Evolutionary conservation across 208 protist species (phyloP).

Genomic region (Crithidia mellificae): DNA sequence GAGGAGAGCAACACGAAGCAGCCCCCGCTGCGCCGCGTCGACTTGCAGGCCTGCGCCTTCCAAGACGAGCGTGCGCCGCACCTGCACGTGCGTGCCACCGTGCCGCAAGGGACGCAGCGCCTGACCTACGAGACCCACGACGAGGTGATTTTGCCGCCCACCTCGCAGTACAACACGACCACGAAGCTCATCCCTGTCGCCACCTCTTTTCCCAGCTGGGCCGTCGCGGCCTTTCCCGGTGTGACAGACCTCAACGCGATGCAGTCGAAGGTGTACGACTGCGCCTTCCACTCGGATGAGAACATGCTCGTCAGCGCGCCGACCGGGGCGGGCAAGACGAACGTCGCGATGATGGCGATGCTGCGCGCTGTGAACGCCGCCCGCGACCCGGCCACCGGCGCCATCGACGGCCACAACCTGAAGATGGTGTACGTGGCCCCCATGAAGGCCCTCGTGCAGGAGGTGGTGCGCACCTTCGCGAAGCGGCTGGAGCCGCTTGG

Average conservation of each 20-base stretch:
- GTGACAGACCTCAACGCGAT: constrained; percentile 95
- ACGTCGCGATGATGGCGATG: constrained; percentile 99
- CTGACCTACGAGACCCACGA: constrained; percentile 85
- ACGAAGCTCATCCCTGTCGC: constrained; percentile 34
- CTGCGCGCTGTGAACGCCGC: constrained; percentile 87
- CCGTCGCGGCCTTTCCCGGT: constrained; percentile 55
- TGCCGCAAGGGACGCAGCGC: constrained; percentile 71
- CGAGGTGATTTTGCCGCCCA: constrained; percentile 82
- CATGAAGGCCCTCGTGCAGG: constrained; percentile 99
- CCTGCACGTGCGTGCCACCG: constrained; percentile 60
- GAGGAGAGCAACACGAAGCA: constrained; percentile 32
- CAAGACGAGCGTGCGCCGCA: constrained; percentile 83
- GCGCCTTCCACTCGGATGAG: constrained; percentile 92
- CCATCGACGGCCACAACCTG: constrained; percentile 54
- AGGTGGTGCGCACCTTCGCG: constrained; percentile 98
- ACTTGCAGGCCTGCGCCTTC: constrained; percentile 77
- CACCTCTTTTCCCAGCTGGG: constrained; percentile 70
- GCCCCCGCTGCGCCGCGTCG: constrained; percentile 62
- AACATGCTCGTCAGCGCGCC: constrained; percentile 99
- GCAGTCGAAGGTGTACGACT: constrained; percentile 95
- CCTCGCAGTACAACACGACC: constrained; percentile 47
- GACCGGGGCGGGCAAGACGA: constrained; percentile 99
- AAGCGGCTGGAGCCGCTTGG: constrained; percentile 92
- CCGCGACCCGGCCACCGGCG: constrained; percentile 16
- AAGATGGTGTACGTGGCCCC: constrained; percentile 99